phyloP scores from a whole-genome alignment of 2,329 filamentous ascomycete species.

The Nothopassalora personata region DNA sequence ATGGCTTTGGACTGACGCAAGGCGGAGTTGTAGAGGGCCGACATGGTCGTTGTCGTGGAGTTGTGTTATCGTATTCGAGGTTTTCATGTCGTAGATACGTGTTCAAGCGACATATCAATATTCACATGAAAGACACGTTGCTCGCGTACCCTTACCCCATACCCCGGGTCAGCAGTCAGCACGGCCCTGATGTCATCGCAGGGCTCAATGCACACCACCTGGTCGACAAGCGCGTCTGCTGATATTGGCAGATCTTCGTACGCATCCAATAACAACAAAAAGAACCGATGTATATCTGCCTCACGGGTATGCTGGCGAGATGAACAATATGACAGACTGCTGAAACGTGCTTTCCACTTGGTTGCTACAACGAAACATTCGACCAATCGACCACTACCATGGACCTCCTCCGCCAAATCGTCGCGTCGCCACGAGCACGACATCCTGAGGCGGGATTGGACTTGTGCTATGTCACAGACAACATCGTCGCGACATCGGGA shows the following conservation, averaged over 20 bases:
- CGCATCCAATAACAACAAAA: too few relatives aligned
- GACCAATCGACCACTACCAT: slow-evolving; percentile 5
- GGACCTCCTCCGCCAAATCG: slow-evolving; percentile 73
- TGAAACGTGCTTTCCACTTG: background rate
- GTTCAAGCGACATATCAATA: background rate
- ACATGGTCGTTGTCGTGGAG: background rate
- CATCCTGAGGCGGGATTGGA: slow-evolving; percentile 87
- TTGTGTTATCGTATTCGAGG: background rate
- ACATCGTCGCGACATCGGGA: slow-evolving; percentile 73
- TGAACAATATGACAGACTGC: slow-evolving; percentile 4
- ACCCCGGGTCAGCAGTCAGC: too few relatives aligned
- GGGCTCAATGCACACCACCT: too few relatives aligned
- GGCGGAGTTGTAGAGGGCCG: slow-evolving; percentile 74
- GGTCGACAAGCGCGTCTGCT: too few relatives aligned
- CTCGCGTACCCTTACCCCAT: too few relatives aligned
- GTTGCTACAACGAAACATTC: background rate
- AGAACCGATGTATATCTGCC: too few relatives aligned
- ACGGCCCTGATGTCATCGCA: too few relatives aligned
- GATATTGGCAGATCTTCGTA: too few relatives aligned
- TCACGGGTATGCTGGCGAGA: background rate
- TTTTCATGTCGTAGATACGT: background rate
- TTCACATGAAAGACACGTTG: too few relatives aligned
- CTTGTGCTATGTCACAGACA: slow-evolving; percentile 89
- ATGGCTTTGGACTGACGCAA: slow-evolving; percentile 78
- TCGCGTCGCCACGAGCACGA: slow-evolving; percentile 76